A percentile compares a stretch with the other conserved stretches of the same genome.
phyloP scores from a whole-genome alignment of 805 yeast species.

The Nakazawaea siamensis region DNA sequence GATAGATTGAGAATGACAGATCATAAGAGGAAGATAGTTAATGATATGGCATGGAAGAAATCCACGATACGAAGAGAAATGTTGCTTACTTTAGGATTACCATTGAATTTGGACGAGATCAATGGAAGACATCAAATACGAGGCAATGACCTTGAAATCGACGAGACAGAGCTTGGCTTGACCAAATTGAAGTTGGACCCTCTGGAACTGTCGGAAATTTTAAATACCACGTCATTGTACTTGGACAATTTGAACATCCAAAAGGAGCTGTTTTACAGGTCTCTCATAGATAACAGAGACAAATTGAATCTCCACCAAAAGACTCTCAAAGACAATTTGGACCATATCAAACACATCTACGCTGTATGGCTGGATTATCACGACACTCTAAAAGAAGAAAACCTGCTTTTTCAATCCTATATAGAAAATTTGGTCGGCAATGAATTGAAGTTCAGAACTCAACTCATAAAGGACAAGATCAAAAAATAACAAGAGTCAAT shows the following conservation, averaged over 20 bases:
- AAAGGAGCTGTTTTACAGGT: slow-evolving; percentile 17
- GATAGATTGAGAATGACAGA: slow-evolving; percentile 2
- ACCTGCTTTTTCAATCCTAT: slow-evolving; percentile 73
- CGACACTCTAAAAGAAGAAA: slow-evolving; percentile 48
- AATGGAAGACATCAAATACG: slow-evolving; percentile 5
- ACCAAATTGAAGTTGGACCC: slow-evolving; percentile 22
- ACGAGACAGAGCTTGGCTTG: slow-evolving; percentile 13
- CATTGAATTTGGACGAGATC: slow-evolving; percentile 60
- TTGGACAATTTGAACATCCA: slow-evolving; percentile 19
- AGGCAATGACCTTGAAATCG: slow-evolving; percentile 7
- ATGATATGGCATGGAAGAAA: slow-evolving; percentile 41
- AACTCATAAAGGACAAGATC: too few species aligned
- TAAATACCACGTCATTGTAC: slow-evolving; percentile 15
- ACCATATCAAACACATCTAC: slow-evolving; percentile 29
- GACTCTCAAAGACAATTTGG: slow-evolving; percentile 25
- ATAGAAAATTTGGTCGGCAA: slow-evolving; percentile 88
- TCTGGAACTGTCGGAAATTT: slow-evolving; percentile 20
- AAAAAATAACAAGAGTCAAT: too few species aligned
- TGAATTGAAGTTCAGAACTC: slow-evolving; percentile 67
- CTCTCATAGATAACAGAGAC: slow-evolving; percentile 7
- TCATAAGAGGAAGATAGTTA: not conserved
- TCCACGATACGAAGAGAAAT: slow-evolving; percentile 59
- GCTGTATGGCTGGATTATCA: slow-evolving; percentile 45
- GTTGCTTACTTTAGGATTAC: slow-evolving; percentile 60
- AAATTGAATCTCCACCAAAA: slow-evolving; percentile 20